Base-by-base conservation (phyloP, 495 filamentous ascomycete species). In the Cercophora scortea region DNA sequence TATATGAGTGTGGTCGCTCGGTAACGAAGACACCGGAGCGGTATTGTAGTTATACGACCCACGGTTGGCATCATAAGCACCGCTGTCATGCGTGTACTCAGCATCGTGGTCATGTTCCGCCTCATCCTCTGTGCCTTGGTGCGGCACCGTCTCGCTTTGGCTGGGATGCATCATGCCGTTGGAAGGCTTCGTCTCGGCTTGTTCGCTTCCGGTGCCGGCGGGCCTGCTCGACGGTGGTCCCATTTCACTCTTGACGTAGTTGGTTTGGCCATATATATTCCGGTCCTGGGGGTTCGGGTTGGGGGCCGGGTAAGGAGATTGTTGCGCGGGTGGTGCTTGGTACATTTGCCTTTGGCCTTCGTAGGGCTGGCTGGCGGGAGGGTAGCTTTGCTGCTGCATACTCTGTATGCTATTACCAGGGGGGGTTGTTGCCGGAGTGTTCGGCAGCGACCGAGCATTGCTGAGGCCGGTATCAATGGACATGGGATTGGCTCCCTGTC, bases 191-290 rank as follows among this genome's bases (percentile, higher is more conserved):
- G 76, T 62, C 53, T 94, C 88, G 12, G 70, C 59, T 42, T 81
- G 72, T 45, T 92, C 87, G 10, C 52, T 60, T 47, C 84, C 81
- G 3, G 74, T 53, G 17, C 77, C 81, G 4, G 75, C 66, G 6
- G 78, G 72, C 43, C 86, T 75, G 47, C 74, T 80, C 8, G 88
- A 79, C 4, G 91, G 91, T 8, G 92, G 91, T 0, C 86, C 90
- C 90, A 97, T 96, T 47, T 96, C 91, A 59, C 71, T 87, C 71
- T 92, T 95, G 56, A 90, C 74, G 60, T 95, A 95, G 53, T 66
- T 78, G n/a, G 75, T 62, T 42, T 81, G 78, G 1, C 79, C 74
- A 62, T 91, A 95, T 4, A 84, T 73, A 43, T 80, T 74, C 70
- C 92, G 84, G n/a, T 81, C 81, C 45, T 84, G 82, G 32, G 82